phyloP scores from a whole-genome alignment of 139 green algal genomes.

The Volvox reticuliferus region DNA sequence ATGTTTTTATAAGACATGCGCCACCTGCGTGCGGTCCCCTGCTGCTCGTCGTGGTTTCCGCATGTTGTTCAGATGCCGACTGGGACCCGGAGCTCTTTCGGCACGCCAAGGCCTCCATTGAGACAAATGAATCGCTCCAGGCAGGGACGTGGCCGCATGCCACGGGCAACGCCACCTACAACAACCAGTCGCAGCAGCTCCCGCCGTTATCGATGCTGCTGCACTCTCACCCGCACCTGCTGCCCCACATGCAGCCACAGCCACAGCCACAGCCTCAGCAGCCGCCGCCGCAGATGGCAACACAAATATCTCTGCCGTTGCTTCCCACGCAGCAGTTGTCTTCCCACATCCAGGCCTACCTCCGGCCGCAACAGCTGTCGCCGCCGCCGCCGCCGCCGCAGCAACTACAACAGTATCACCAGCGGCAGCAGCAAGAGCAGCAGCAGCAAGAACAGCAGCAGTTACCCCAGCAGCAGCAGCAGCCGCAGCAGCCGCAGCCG shows the following conservation, averaged over 20 bases:
- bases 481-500: not conserved
- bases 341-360: not conserved
- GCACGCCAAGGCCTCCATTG: slow-evolving; percentile 48
- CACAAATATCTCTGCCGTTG: not conserved
- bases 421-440: not conserved
- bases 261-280: not conserved
- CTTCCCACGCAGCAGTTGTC: not conserved
- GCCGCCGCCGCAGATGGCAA: not conserved
- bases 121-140: slow-evolving; percentile 41
- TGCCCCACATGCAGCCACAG: not conserved
- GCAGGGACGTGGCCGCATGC: not conserved
- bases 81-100: slow-evolving; percentile 57
- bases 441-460: not conserved
- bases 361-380: not conserved
- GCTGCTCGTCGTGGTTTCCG: too few relatives aligned
- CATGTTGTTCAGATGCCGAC: slow-evolving; percentile 32
- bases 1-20: too few relatives aligned
- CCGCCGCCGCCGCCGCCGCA: not conserved
- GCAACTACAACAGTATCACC: not conserved
- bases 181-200: slow-evolving; percentile 6
- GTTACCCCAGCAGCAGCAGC: not conserved
- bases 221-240: slow-evolving; percentile 4
- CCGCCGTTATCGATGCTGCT: not conserved
- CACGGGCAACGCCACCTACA: not conserved
- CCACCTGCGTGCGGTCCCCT: too few relatives aligned